phyloP scores from a whole-genome alignment of 2,329 filamentous ascomycete genomes.

The Fusarium neocosmosporiellum region DNA sequence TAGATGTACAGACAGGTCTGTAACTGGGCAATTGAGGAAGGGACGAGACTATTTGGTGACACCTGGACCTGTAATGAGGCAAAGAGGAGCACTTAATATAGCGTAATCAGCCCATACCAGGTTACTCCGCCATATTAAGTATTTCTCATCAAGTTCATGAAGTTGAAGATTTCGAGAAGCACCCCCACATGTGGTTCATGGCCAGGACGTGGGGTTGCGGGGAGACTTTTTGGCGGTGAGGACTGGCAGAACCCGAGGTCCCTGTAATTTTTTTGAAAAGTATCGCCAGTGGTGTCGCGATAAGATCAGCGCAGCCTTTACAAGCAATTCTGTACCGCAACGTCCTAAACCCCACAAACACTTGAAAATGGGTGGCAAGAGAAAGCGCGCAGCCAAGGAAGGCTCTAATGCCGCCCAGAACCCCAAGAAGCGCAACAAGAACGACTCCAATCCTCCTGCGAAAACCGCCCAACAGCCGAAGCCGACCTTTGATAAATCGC shows the following conservation, averaged over 20 bases:
- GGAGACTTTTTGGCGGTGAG: conserved; percentile 37
- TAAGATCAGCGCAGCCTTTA: conserved; percentile 14
- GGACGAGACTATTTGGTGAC: neutral
- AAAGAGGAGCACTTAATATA: neutral
- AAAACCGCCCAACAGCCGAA: conserved; percentile 38
- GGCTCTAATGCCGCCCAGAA: conserved; percentile 41
- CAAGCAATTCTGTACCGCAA: conserved; percentile 12
- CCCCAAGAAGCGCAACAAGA: conserved; percentile 49
- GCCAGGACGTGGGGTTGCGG: conserved; percentile 30
- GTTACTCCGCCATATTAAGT: neutral
- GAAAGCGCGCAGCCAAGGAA: conserved; percentile 50
- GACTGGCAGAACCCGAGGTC: conserved; percentile 30
- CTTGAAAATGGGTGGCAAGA: conserved; percentile 49
- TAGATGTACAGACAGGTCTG: neutral
- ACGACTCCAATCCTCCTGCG: conserved; percentile 35
- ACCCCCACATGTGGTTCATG: neutral
- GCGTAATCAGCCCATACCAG: neutral
- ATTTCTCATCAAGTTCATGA: neutral
- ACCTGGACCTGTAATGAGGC: neutral
- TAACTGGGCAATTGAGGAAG: neutral
- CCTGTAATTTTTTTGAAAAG: conserved; percentile 31
- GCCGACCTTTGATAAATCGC: conserved; percentile 48
- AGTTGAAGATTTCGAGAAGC: neutral
- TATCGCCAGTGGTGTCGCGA: conserved; percentile 21
- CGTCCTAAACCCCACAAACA: neutral